These are phyloP conservation scores for Alternaria solani DNA, from an alignment of 2,329 filamentous ascomycete genomes.

Conservation along the genomic window DNA sequence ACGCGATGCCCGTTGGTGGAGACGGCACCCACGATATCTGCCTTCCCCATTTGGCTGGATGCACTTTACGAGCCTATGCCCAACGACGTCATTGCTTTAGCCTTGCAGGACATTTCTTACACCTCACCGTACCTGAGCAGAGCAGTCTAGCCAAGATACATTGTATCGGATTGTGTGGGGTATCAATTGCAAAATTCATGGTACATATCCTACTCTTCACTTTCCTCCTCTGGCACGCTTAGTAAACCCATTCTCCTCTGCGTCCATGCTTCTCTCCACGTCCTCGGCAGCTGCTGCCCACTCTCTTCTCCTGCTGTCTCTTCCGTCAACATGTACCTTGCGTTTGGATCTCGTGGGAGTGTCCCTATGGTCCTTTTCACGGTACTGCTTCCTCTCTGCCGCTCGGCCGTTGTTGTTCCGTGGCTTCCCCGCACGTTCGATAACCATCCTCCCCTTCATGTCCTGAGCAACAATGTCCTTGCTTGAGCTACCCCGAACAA, in stretches of 20 bases:
- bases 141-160: background rate
- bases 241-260: conserved; percentile 3
- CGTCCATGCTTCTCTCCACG: conserved; percentile 4
- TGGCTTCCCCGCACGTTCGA: background rate
- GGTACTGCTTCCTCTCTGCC: background rate
- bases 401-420: background rate
- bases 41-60: conserved; percentile 32
- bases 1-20: conserved; percentile 31
- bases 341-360: conserved; percentile 7
- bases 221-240: background rate
- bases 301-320: background rate
- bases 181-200: background rate
- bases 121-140: background rate
- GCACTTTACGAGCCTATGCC: background rate
- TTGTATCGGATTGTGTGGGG: background rate
- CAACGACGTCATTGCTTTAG: conserved; percentile 4
- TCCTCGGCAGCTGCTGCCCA: background rate
- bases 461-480: conserved; percentile 15
- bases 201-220: background rate
- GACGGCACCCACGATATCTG: conserved; percentile 25
- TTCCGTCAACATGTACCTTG: conserved; percentile 5
- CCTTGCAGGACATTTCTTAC: background rate
- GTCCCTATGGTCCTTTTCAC: background rate
- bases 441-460: conserved; percentile 1
- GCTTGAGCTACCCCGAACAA: conserved; percentile 17